These are phyloP conservation scores for Beauveria pseudobassiana DNA, from an alignment of 2,329 filamentous ascomycete genomes.

Conservation along the genomic window DNA sequence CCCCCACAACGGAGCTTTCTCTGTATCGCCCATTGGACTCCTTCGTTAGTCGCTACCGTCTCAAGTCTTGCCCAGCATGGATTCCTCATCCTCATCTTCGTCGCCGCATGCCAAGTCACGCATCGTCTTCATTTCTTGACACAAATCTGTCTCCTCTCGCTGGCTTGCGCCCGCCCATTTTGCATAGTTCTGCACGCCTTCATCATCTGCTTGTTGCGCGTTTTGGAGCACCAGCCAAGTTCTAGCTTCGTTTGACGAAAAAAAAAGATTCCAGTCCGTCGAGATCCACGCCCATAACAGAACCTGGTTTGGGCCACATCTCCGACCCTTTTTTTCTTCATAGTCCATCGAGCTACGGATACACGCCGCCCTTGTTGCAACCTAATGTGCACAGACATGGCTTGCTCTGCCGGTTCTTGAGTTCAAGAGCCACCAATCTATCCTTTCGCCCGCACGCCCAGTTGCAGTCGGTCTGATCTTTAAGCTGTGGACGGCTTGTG, in stretches of 20 bases:
- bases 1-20: slow-evolving; percentile 12
- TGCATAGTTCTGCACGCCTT: background rate
- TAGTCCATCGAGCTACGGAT: background rate
- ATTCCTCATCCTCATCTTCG: background rate
- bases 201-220: background rate
- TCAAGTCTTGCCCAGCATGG: slow-evolving; percentile 6
- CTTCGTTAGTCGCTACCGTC: background rate
- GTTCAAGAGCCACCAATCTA: background rate
- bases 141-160: background rate
- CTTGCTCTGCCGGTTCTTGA: background rate
- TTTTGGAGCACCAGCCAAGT: background rate
- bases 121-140: slow-evolving; percentile 8
- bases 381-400: slow-evolving; percentile 2
- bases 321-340: background rate
- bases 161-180: background rate
- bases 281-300: background rate
- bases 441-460: slow-evolving; percentile 1
- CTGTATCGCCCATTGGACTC: slow-evolving; percentile 1
- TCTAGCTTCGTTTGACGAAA: background rate
- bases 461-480: slow-evolving; percentile 7
- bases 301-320: background rate
- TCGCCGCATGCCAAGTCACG: background rate
- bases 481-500: slow-evolving; percentile 5
- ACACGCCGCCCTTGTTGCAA: background rate
- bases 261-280: background rate